phyloP scores from a whole-genome alignment of 2,329 filamentous ascomycete genomes.

The Venturia asperata region DNA sequence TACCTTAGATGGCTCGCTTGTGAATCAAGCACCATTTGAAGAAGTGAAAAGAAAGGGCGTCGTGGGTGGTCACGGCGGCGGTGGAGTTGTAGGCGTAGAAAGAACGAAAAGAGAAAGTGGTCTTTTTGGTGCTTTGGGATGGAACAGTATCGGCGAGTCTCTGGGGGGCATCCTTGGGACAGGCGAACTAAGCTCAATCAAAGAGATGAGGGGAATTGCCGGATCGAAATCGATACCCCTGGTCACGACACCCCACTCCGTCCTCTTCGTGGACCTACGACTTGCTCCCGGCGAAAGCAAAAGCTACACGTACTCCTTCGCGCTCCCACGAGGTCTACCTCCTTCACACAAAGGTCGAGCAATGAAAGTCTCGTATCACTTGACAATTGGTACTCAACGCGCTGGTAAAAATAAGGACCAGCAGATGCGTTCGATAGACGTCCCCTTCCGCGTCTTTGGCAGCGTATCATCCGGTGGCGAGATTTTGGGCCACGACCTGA shows the following conservation, averaged over 20 bases:
- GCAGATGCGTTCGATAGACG: conserved; percentile 77
- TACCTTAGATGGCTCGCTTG: conserved; percentile 79
- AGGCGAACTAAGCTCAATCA: conserved; percentile 83
- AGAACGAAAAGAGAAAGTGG: conserved; percentile 67
- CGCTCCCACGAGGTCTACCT: conserved; percentile 78
- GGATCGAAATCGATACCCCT: conserved; percentile 83
- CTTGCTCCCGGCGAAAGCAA: conserved; percentile 82
- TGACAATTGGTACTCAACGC: conserved; percentile 86
- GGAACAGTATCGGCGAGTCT: conserved; percentile 81
- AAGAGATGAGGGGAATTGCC: conserved; percentile 84
- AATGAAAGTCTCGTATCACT: conserved; percentile 86
- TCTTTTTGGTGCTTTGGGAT: conserved; percentile 76
- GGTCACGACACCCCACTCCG: conserved; percentile 89
- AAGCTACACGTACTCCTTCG: conserved; percentile 80
- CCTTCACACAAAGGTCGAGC: conserved; percentile 85
- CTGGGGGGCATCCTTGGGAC: conserved; percentile 80
- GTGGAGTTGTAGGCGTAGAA: conserved; percentile 77
- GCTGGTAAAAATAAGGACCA: conserved; percentile 69
- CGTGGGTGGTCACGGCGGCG: conserved; percentile 72
- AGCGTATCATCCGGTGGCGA: conserved; percentile 85
- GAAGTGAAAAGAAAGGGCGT: conserved; percentile 93
- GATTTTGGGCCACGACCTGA: conserved; percentile 85
- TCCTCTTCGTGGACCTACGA: conserved; percentile 88
- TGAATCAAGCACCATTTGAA: conserved; percentile 86
- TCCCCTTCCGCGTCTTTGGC: conserved; percentile 87